Conservation (phyloP, 1,139 yeast species). For the Scheffersomyces titani region DNA sequence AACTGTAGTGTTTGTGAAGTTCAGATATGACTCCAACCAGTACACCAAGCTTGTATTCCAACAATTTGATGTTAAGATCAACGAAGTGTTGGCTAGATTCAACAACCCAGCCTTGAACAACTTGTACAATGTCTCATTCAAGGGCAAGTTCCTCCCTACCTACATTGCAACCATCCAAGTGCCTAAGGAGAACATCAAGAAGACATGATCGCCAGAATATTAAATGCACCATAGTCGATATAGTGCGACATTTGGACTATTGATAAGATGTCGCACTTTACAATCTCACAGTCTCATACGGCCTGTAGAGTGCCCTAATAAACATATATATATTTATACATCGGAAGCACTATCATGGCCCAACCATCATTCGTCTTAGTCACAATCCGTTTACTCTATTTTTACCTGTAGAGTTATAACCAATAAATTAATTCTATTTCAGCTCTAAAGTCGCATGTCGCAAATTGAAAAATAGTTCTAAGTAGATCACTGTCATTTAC, state of each 20-base stretch:
- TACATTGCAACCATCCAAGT: conserved; percentile 10
- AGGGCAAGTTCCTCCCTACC: conserved; percentile 4
- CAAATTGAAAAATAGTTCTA: neutral
- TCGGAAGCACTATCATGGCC: neutral
- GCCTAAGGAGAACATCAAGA: conserved; percentile 8
- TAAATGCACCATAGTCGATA: neutral
- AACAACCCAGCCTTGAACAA: conserved; percentile 10
- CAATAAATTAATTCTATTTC: neutral
- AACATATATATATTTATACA: neutral
- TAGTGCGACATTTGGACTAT: neutral
- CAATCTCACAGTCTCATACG: neutral
- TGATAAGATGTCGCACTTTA: neutral
- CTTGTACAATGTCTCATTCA: conserved; percentile 9
- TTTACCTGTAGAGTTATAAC: neutral
- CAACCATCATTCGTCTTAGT: neutral
- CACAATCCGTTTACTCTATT: neutral
- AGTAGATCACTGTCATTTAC: too few species aligned
- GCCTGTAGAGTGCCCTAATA: neutral
- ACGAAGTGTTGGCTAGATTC: conserved; percentile 24
- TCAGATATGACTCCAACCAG: conserved; percentile 44
- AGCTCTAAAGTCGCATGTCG: neutral
- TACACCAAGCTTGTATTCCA: conserved; percentile 42
- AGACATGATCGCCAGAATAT: neutral
- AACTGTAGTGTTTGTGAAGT: conserved; percentile 44
- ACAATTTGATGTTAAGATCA: conserved; percentile 38